Conservation (phyloP, 1,139 yeast genomes). For the Diutina pseudorugosa region DNA sequence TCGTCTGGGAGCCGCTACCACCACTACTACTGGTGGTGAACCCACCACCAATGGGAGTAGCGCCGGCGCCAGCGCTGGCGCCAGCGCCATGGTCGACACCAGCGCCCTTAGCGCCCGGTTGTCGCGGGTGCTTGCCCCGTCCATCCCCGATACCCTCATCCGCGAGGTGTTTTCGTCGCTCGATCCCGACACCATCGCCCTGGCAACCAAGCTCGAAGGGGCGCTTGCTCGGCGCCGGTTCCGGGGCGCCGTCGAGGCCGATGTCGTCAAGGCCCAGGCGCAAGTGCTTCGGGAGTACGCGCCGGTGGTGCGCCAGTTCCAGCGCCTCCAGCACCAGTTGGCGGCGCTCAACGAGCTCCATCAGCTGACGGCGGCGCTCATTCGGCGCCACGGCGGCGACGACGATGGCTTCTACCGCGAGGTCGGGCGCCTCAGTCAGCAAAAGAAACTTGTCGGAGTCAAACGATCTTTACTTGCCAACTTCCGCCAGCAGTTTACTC, state of each 20-base stretch:
- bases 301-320: conserved; percentile 39
- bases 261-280: conserved; percentile 51
- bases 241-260: conserved; percentile 61
- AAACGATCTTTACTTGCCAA: conserved; percentile 45
- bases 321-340: conserved; percentile 26
- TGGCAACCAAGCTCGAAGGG: conserved; percentile 29
- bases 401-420: conserved; percentile 17
- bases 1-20: conserved; percentile 3
- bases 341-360: conserved; percentile 26
- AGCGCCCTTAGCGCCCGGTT: conserved; percentile 31
- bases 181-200: conserved; percentile 21
- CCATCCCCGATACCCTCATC: conserved; percentile 34
- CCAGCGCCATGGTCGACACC: conserved; percentile 6
- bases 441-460: conserved; percentile 30
- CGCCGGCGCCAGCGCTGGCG: background rate
- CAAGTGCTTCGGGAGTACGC: conserved; percentile 48
- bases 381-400: conserved; percentile 16
- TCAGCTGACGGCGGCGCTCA: conserved; percentile 21
- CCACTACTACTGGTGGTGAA: conserved; percentile 6
- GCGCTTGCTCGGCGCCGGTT: conserved; percentile 45
- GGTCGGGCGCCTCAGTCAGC: conserved; percentile 27
- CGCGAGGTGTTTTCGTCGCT: conserved; percentile 36
- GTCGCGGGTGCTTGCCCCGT: conserved; percentile 37
- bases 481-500: conserved; percentile 53
- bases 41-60: background rate